Evolutionary conservation across 441 rosid species (phyloP).

Genomic region (Adansonia madagascariensis): DNA sequence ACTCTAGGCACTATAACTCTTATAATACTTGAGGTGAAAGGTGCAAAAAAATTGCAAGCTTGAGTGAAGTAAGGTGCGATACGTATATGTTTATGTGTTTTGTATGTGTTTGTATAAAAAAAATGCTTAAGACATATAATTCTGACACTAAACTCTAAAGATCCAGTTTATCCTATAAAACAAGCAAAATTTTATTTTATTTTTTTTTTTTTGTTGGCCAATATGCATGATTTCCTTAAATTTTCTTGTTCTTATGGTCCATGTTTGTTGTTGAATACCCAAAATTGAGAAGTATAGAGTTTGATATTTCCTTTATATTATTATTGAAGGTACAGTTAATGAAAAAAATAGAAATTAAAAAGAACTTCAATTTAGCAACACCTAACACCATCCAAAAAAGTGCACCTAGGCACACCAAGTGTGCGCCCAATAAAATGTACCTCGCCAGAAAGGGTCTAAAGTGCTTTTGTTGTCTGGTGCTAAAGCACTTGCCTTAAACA

Average conservation of each 20-base stretch:
- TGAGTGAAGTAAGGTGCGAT: background rate
- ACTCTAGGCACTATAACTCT: background rate
- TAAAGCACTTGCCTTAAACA: background rate
- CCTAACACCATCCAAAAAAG: background rate
- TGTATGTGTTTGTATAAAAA: background rate
- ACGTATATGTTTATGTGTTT: background rate
- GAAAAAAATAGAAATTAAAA: background rate
- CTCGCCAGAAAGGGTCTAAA: background rate
- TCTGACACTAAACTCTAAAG: background rate
- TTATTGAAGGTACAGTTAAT: background rate
- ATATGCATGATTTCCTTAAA: background rate
- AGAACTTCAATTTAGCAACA: background rate
- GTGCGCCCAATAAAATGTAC: background rate
- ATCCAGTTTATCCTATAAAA: background rate
- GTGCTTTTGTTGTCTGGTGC: background rate
- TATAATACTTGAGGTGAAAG: background rate
- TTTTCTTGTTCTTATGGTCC: background rate
- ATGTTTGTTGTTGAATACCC: background rate
- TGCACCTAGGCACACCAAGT: background rate
- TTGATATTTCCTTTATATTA: background rate
- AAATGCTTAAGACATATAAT: background rate
- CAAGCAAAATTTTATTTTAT: background rate
- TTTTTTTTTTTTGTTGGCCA: background rate
- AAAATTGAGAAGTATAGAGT: background rate
- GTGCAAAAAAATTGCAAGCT: background rate